Base-by-base conservation (phyloP, 1,284 basidiomycete genomes). In the Sporisorium sorghi region DNA sequence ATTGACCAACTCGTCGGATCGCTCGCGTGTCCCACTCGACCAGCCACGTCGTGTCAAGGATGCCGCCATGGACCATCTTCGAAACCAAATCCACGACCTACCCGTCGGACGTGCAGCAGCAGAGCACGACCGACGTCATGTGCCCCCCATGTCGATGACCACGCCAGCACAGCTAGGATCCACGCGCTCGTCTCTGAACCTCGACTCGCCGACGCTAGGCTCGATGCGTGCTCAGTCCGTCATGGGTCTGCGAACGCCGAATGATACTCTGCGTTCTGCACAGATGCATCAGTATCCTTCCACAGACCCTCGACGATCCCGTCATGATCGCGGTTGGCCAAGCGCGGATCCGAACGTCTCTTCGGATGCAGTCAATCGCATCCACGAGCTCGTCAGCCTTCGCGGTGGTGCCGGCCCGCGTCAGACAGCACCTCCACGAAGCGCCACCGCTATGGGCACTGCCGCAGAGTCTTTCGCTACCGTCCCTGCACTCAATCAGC, bases 231-330 rank as follows among this genome's bases (percentile, higher is more conserved):
- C 64, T 10, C 65, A 73, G 35, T 73, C 70, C 1, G 70, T 64
- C 17, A 54, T 68, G 46, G 71, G 65, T 43, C 37, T 68, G 32
- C 57, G 61, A 11, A 60, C 71, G 17, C 60, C 71, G 5, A 50
- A 50, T 21, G 58, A 68, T 21, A 15, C 35, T n/a, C 26, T 51
- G 9, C 58, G 71, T 32, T 26, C 43, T 12, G 48, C 51, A 15
- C 53, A 46, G n/a, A 8, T 60, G 52, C 60, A 55, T 26, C 65
- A 67, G 37, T 43, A 64, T 50, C 64, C 71, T 28, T 56, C 48
- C 3, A 73, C 71, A 11, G 71, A 73, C n/a, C 71, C 71, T 17
- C 71, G 64, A 26, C 52, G 50, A 37, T 55, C 61, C 30, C 71
- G 71, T 1, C 32, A 53, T 33, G 65, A 68, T 30, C 64, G 61